A percentile compares a stretch with the other conserved stretches of the same genome.
Conservation (phyloP, 176 grass and related monocot genomes). For the Pontederia paniculata region DNA sequence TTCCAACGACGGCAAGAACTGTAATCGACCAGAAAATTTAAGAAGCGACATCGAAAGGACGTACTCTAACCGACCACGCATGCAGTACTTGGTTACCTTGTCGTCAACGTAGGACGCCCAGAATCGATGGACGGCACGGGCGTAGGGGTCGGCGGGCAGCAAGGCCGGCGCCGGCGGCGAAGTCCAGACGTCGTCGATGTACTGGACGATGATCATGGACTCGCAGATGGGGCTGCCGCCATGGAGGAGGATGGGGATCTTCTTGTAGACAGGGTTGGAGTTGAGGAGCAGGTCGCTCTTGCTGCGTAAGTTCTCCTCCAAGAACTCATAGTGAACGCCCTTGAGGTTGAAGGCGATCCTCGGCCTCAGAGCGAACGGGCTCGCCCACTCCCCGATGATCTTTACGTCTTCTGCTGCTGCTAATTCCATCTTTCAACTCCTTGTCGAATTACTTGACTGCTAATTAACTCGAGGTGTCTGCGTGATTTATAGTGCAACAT, state of each 20-base stretch:
- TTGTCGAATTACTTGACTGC: no score
- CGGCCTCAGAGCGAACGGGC: slow-evolving; percentile 34
- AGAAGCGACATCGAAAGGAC: background rate
- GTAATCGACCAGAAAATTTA: background rate
- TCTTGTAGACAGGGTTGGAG: slow-evolving; percentile 49
- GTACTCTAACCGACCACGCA: background rate
- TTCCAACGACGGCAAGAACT: background rate
- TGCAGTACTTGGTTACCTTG: slow-evolving; percentile 5
- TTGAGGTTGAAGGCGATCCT: slow-evolving; percentile 44
- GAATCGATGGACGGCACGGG: slow-evolving; percentile 54
- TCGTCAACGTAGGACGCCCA: slow-evolving; percentile 49
- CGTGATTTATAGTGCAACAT: no score
- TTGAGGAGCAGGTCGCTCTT: background rate
- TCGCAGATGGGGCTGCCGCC: slow-evolving; percentile 48
- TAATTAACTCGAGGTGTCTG: no score
- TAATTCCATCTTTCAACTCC: no score
- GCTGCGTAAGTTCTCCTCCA: slow-evolving; percentile 32
- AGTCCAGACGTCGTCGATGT: slow-evolving; percentile 28
- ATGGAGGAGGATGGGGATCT: slow-evolving; percentile 56
- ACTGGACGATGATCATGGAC: slow-evolving; percentile 54
- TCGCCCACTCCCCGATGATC: slow-evolving; percentile 33
- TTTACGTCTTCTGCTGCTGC: background rate
- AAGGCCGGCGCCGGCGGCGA: background rate
- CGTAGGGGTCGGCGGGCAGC: slow-evolving; percentile 37
- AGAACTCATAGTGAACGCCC: slow-evolving; percentile 29